These are phyloP conservation scores for Panus rudis DNA, from an alignment of 768 basidiomycete species.

Conservation along the genomic window DNA sequence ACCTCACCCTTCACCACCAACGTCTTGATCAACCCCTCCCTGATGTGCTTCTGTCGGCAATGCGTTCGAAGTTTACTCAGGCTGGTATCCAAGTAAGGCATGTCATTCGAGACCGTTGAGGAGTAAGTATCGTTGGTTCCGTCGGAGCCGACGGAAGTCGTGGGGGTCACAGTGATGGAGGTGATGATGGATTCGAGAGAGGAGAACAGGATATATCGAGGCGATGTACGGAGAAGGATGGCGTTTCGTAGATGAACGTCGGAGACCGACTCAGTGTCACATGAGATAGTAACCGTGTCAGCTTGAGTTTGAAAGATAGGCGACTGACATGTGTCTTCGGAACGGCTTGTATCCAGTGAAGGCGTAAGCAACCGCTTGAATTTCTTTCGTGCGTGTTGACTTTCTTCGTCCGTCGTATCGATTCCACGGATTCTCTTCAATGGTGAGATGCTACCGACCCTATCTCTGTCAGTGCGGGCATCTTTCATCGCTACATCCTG, in stretches of 20 bases:
- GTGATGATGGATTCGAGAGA: conserved; percentile 48
- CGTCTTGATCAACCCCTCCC: conserved; percentile 51
- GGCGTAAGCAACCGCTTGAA: neutral
- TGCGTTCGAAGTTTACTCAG: conserved; percentile 36
- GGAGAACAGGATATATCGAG: conserved; percentile 42
- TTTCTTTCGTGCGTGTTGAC: neutral
- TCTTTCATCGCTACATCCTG: too few relatives aligned
- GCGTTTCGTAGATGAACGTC: conserved; percentile 60
- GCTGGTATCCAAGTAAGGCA: too few relatives aligned
- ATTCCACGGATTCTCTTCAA: neutral
- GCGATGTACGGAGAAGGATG: conserved; percentile 49
- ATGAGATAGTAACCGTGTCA: conserved; percentile 27
- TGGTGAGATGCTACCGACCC: too few relatives aligned
- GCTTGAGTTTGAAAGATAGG: conserved; percentile 17
- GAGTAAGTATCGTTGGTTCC: conserved; percentile 42
- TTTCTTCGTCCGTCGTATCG: neutral
- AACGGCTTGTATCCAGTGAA: neutral
- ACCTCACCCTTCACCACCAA: conserved; percentile 43
- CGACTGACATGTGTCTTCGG: too few relatives aligned
- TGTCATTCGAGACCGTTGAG: too few relatives aligned
- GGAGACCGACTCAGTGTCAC: conserved; percentile 42
- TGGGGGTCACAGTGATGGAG: conserved; percentile 13
- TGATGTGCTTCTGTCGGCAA: conserved; percentile 48
- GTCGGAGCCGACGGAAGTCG: conserved; percentile 24
- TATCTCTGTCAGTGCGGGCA: too few relatives aligned